These are phyloP conservation scores for Larix sibirica DNA, from an alignment of 83 land plant genomes.

Conservation along the genomic window DNA sequence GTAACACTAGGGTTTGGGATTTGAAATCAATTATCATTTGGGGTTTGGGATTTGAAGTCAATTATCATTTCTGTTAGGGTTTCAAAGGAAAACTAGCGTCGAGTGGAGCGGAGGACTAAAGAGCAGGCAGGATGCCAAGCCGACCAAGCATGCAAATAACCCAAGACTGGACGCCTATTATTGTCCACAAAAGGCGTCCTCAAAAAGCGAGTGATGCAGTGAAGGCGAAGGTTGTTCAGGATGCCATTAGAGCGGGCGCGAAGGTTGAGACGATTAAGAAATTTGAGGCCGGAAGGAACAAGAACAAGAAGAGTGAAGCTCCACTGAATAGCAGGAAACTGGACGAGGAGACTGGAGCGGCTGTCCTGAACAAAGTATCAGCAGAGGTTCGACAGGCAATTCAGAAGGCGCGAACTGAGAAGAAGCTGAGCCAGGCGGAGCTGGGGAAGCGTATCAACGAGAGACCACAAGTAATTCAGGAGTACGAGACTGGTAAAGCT, in stretches of 20 bases:
- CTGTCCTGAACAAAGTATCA: conserved; percentile 24
- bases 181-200: conserved; percentile 42
- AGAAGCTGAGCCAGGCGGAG: conserved; percentile 58
- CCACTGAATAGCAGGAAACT: conserved; percentile 58
- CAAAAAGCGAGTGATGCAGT: conserved; percentile 38
- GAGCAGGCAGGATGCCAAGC: conserved; percentile 35
- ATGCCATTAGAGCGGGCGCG: conserved; percentile 58
- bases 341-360: conserved; percentile 58
- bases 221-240: conserved; percentile 59
- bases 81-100: too few relatives aligned
- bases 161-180: conserved; percentile 78
- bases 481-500: conserved; percentile 39
- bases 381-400: conserved; percentile 37
- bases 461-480: conserved; percentile 34
- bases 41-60: too few relatives aligned
- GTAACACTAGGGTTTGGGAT: too few relatives aligned
- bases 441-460: conserved; percentile 38
- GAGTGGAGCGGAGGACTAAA: too few relatives aligned
- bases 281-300: conserved; percentile 60
- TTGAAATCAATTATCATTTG: too few relatives aligned
- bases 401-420: conserved; percentile 50
- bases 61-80: too few relatives aligned
- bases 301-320: conserved; percentile 18
- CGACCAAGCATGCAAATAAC: conserved; percentile 27
- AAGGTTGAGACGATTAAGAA: conserved; percentile 54